A percentile compares a stretch with the other conserved stretches of the same genome.
These are phyloP conservation scores for Cubamyces lactineus DNA, from an alignment of 768 basidiomycete species.

Conservation along the genomic window DNA sequence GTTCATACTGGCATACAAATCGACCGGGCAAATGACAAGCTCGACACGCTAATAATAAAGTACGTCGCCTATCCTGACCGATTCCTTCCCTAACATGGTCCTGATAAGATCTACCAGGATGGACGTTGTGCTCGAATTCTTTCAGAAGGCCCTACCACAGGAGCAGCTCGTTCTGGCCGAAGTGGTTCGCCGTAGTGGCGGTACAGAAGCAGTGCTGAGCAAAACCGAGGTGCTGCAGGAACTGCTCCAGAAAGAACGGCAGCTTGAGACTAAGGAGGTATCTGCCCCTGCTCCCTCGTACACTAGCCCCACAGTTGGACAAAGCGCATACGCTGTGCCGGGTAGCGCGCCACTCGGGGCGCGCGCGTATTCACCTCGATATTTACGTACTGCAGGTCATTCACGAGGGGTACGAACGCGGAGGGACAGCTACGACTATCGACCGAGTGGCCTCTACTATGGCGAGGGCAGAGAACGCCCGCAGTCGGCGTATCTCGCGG, in stretches of 20 bases:
- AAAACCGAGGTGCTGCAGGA: background rate
- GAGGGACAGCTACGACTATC: no score
- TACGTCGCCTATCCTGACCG: background rate
- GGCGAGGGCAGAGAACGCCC: no score
- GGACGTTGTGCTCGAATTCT: slow-evolving; percentile 40
- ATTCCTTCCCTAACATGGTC: no score
- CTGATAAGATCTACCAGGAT: slow-evolving; percentile 18
- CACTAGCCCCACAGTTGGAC: no score
- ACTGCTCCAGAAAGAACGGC: slow-evolving; percentile 1
- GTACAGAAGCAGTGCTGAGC: slow-evolving; percentile 16
- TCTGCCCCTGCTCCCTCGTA: background rate
- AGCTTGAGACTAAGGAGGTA: background rate
- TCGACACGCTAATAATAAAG: slow-evolving; percentile 20
- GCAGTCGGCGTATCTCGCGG: no score
- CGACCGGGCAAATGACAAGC: slow-evolving; percentile 26
- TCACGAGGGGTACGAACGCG: no score
- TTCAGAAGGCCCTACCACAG: slow-evolving; percentile 44
- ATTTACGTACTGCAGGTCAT: no score
- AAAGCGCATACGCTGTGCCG: no score
- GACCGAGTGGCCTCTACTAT: no score
- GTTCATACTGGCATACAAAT: slow-evolving; percentile 34
- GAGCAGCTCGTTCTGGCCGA: slow-evolving; percentile 42
- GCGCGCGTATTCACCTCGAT: no score
- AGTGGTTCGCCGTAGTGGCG: slow-evolving; percentile 1
- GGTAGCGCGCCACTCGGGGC: no score